phyloP scores from a whole-genome alignment of 2,329 filamentous ascomycete species.

The Metarhizium brunneum region DNA sequence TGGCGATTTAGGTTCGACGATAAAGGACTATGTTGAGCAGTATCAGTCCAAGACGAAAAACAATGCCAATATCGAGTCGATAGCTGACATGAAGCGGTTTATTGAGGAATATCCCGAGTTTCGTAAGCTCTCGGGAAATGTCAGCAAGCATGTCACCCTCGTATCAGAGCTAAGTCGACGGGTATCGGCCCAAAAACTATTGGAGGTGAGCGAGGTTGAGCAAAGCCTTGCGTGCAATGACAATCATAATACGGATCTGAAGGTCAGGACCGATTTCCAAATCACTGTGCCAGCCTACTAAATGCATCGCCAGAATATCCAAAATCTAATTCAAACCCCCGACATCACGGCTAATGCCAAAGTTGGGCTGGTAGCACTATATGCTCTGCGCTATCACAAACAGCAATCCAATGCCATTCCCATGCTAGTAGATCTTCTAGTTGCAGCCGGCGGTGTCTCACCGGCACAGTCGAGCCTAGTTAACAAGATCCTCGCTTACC shows the following conservation, averaged over 20 bases:
- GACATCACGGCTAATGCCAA: slow-evolving; percentile 74
- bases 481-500: slow-evolving; percentile 73
- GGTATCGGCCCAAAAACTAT: slow-evolving; percentile 73
- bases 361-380: slow-evolving; percentile 83
- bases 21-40: slow-evolving; percentile 97
- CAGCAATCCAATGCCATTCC: slow-evolving; percentile 75
- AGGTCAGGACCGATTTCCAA: slow-evolving; percentile 40
- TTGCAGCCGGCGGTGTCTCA: slow-evolving; percentile 73
- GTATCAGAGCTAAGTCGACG: slow-evolving; percentile 87
- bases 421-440: slow-evolving; percentile 77
- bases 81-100: slow-evolving; percentile 97
- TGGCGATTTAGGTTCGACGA: slow-evolving; percentile 87
- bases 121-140: slow-evolving; percentile 90
- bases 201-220: slow-evolving; percentile 96
- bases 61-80: slow-evolving; percentile 91
- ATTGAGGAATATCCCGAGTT: slow-evolving; percentile 99
- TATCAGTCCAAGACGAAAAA: slow-evolving; percentile 98
- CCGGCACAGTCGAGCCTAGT: slow-evolving; percentile 70
- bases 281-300: slow-evolving; percentile 9
- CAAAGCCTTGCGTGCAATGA: slow-evolving; percentile 96
- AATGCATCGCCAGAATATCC: slow-evolving; percentile 53
- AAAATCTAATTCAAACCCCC: slow-evolving; percentile 75
- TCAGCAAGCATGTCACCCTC: slow-evolving; percentile 95
- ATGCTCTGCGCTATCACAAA: slow-evolving; percentile 85
- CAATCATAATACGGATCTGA: slow-evolving; percentile 85